Conservation (phyloP, 2,329 filamentous ascomycete species). For the Cladosporium sp. region DNA sequence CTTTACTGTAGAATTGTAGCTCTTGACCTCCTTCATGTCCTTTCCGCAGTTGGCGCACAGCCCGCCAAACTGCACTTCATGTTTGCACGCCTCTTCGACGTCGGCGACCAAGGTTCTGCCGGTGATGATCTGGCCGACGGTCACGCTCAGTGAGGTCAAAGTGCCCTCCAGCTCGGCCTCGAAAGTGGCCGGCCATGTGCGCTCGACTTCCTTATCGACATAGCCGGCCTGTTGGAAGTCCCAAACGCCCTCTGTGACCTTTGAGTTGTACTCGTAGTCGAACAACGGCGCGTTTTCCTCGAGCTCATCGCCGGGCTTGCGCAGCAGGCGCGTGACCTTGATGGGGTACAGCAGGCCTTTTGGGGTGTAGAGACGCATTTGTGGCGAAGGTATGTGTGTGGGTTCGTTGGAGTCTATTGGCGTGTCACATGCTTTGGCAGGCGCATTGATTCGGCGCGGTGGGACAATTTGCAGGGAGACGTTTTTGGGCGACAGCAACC, state of each 20-base stretch:
- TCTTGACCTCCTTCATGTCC: conserved; percentile 80
- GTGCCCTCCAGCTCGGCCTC: conserved; percentile 79
- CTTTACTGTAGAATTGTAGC: conserved; percentile 74
- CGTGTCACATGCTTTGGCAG: conserved; percentile 10
- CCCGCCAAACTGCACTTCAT: conserved; percentile 86
- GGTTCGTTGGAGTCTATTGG: conserved; percentile 1
- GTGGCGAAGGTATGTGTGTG: not conserved
- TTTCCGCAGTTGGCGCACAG: conserved; percentile 90
- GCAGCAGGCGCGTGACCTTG: conserved; percentile 81
- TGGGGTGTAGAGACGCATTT: conserved; percentile 48
- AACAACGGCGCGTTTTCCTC: conserved; percentile 74
- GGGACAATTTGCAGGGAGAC: not conserved
- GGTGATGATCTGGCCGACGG: conserved; percentile 58
- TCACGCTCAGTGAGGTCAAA: conserved; percentile 71
- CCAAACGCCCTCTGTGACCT: conserved; percentile 61
- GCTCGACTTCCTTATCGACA: conserved; percentile 53
- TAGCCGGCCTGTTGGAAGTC: conserved; percentile 61
- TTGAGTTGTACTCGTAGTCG: conserved; percentile 81
- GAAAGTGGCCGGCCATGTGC: conserved; percentile 72
- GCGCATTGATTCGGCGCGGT: conserved; percentile 2
- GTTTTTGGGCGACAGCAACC: not conserved
- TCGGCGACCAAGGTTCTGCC: conserved; percentile 58
- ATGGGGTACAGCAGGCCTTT: conserved; percentile 79
- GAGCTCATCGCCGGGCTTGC: conserved; percentile 69
- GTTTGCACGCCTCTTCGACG: conserved; percentile 85